Conservation (phyloP, 2,329 filamentous ascomycete genomes). For the Tolypocladium ovalisporum region DNA sequence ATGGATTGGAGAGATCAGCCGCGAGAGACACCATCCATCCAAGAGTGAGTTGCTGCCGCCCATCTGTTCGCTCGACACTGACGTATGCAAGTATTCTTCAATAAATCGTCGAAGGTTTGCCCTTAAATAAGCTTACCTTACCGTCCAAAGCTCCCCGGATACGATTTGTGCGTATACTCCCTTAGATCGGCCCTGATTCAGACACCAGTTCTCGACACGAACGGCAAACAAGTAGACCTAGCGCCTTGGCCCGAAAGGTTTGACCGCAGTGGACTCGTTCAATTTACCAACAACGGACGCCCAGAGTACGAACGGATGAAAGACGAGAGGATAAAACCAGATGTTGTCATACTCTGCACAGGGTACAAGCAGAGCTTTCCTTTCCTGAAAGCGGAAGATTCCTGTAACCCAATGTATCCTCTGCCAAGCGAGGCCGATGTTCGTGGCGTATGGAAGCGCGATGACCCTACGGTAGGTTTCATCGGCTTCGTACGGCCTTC, state of each 20-base stretch:
- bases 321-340: constrained; percentile 20
- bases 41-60: constrained; percentile 8
- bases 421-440: constrained; percentile 36
- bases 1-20: constrained; percentile 26
- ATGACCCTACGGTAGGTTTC: constrained; percentile 28
- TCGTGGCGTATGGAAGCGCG: constrained; percentile 34
- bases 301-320: constrained; percentile 19
- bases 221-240: constrained; percentile 25
- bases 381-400: constrained; percentile 17
- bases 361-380: constrained; percentile 31
- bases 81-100: constrained; percentile 23
- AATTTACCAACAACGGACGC: constrained; percentile 21
- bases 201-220: constrained; percentile 20
- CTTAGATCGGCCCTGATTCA: constrained; percentile 24
- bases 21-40: constrained; percentile 17
- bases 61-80: not conserved
- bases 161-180: constrained; percentile 8
- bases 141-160: constrained; percentile 13
- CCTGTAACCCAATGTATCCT: constrained; percentile 17
- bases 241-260: constrained; percentile 30
- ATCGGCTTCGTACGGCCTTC: constrained; percentile 34
- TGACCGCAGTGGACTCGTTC: constrained; percentile 17
- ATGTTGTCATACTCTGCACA: constrained; percentile 31
- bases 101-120: constrained; percentile 24
- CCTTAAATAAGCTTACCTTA: constrained; percentile 24